phyloP scores from a whole-genome alignment of 2,329 filamentous ascomycete species.

The Tolypocladium cylindrosporum region DNA sequence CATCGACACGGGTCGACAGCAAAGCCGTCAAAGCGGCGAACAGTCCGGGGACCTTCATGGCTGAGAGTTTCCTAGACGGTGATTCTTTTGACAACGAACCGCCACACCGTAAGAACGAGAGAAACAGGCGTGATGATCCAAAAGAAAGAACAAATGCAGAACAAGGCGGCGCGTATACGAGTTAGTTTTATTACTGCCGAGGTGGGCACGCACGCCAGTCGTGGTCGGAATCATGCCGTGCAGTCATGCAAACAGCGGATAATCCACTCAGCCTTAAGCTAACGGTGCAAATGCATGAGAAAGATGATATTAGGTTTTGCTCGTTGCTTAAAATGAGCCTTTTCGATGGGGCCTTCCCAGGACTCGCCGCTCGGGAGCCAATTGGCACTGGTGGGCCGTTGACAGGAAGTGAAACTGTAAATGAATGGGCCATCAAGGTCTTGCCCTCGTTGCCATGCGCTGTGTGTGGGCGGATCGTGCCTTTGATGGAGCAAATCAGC shows the following conservation, averaged over 20 bases:
- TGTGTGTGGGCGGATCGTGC: background rate
- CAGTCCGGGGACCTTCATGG: slow-evolving; percentile 12
- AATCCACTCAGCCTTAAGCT: slow-evolving; percentile 8
- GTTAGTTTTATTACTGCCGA: slow-evolving; percentile 1
- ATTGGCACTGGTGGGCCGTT: slow-evolving; percentile 7
- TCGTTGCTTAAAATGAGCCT: slow-evolving; percentile 1
- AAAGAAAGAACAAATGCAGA: background rate
- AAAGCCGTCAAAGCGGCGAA: slow-evolving; percentile 14
- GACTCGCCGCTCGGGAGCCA: slow-evolving; percentile 7
- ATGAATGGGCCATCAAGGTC: background rate
- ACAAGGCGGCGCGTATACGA: background rate
- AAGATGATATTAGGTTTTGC: background rate
- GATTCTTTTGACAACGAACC: background rate
- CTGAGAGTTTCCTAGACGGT: background rate
- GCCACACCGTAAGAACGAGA: background rate
- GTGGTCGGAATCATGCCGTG: background rate
- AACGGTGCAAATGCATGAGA: background rate
- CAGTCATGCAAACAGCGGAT: slow-evolving; percentile 1
- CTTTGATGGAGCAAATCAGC: background rate
- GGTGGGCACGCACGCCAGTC: background rate
- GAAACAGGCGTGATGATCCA: background rate
- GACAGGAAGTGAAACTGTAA: slow-evolving; percentile 23
- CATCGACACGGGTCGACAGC: slow-evolving; percentile 19
- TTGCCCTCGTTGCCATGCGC: too few relatives aligned
- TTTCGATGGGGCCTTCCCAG: background rate